phyloP scores from a whole-genome alignment of 768 basidiomycete species.

The Agaricus blazei region DNA sequence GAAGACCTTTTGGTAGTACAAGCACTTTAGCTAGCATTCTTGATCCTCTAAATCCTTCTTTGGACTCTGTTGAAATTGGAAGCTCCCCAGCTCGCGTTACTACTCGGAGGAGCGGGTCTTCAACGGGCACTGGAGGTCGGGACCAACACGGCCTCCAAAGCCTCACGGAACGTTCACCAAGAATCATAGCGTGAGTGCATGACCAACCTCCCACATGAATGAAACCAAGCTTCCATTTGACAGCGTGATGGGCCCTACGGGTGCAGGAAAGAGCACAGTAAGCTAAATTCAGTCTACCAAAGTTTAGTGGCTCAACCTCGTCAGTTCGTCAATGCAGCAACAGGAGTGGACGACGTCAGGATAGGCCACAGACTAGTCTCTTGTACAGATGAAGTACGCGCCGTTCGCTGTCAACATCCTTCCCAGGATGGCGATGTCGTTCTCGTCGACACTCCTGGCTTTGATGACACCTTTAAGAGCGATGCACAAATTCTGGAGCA shows the following conservation, averaged over 20 bases:
- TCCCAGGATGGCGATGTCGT: neutral
- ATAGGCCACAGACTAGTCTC: slow-evolving; percentile 6
- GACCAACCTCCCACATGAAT: neutral
- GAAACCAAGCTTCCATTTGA: neutral
- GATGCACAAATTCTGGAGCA: slow-evolving; percentile 9
- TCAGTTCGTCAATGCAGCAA: slow-evolving; percentile 10
- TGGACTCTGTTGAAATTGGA: too few species aligned
- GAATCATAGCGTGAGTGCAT: slow-evolving; percentile 9
- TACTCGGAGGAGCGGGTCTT: too few species aligned
- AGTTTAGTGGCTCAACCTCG: neutral
- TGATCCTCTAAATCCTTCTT: too few species aligned
- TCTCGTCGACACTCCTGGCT: slow-evolving; percentile 14
- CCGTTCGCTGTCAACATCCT: neutral
- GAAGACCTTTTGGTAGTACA: too few species aligned
- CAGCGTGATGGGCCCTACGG: slow-evolving; percentile 21
- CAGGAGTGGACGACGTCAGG: neutral
- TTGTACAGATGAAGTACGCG: slow-evolving; percentile 6
- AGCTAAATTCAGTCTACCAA: neutral
- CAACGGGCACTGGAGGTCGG: too few species aligned
- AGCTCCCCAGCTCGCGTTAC: too few species aligned
- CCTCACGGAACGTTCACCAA: neutral
- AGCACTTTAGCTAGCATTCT: too few species aligned
- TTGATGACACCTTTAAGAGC: slow-evolving; percentile 11
- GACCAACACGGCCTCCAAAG: neutral
- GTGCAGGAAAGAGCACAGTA: slow-evolving; percentile 18